Percentiles rank a stretch among this genome's conserved stretches.
These are phyloP conservation scores for Dispira parvispora DNA, from an alignment of 192 early-diverging fungal species.

Conservation along the genomic window DNA sequence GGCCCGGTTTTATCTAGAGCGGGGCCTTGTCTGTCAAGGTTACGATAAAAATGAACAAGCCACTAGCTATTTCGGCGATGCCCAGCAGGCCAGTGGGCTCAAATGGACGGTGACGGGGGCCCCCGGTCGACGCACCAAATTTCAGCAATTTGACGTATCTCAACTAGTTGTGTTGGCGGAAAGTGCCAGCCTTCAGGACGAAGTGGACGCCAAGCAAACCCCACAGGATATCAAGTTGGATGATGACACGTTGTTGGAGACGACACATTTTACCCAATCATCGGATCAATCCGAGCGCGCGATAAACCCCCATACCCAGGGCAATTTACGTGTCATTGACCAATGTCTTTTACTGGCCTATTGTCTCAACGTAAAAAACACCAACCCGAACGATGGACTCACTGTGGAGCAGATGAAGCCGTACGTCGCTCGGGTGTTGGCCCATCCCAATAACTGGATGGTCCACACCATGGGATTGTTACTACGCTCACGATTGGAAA, in stretches of 20 bases:
- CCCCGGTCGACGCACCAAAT: slow-evolving; percentile 79
- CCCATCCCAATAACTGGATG: slow-evolving; percentile 94
- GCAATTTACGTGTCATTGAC: slow-evolving; percentile 62
- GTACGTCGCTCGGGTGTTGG: slow-evolving; percentile 76
- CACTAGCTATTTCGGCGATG: slow-evolving; percentile 40
- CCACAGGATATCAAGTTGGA: slow-evolving; percentile 75
- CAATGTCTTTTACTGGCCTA: slow-evolving; percentile 79
- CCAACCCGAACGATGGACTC: slow-evolving; percentile 81
- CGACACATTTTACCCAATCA: slow-evolving; percentile 39
- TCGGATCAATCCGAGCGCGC: slow-evolving; percentile 25
- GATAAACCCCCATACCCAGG: slow-evolving; percentile 29
- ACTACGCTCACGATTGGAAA: slow-evolving; percentile 78
- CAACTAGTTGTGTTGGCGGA: slow-evolving; percentile 87
- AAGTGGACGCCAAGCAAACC: not conserved
- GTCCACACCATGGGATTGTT: slow-evolving; percentile 92
- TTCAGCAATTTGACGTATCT: slow-evolving; percentile 74
- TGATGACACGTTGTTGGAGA: slow-evolving; percentile 86
- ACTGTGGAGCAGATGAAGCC: slow-evolving; percentile 94
- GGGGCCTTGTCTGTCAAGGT: slow-evolving; percentile 59
- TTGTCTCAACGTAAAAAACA: slow-evolving; percentile 88
- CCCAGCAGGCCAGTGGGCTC: slow-evolving; percentile 64
- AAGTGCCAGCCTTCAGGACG: slow-evolving; percentile 33
- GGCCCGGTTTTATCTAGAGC: slow-evolving; percentile 60
- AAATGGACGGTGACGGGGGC: slow-evolving; percentile 79
- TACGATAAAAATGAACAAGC: slow-evolving; percentile 56